Evolutionary conservation across 2,329 filamentous ascomycete genomes (phyloP).

Genomic region (Aspergillus sp.): DNA sequence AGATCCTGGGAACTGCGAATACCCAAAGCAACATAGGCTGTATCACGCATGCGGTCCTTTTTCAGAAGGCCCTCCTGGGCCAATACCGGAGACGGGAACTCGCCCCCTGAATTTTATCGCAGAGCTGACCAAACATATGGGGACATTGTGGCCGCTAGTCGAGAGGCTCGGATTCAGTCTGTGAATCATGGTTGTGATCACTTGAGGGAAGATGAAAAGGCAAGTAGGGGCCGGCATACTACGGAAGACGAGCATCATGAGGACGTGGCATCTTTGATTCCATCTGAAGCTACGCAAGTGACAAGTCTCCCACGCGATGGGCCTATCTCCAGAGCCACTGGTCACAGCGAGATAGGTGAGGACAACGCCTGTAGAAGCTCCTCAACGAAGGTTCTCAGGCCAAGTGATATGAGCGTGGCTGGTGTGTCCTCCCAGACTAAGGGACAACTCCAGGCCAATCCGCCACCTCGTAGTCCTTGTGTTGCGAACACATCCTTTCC

Average conservation of each 20-base stretch:
- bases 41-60: constrained; percentile 44
- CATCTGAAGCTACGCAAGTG: not conserved
- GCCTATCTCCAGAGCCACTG: not conserved
- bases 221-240: constrained; percentile 25
- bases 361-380: not conserved
- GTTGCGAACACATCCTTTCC: not conserved
- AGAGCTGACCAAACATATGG: constrained; percentile 49
- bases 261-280: not conserved
- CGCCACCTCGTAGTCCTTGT: not conserved
- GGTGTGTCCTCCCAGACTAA: not conserved
- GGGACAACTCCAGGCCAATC: not conserved
- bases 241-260: constrained; percentile 14
- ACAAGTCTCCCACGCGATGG: not conserved
- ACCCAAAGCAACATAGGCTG: not conserved
- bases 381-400: not conserved
- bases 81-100: constrained; percentile 35
- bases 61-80: constrained; percentile 58
- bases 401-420: not conserved
- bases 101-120: constrained; percentile 48
- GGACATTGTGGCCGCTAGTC: constrained; percentile 45
- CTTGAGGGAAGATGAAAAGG: constrained; percentile 11
- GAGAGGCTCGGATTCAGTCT: constrained; percentile 32
- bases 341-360: not conserved
- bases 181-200: constrained; percentile 8
- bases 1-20: not conserved